Percentiles rank a stretch among this genome's conserved stretches.
These are phyloP conservation scores for Populus tremula DNA, from an alignment of 345 rosid species.

Conservation along the genomic window DNA sequence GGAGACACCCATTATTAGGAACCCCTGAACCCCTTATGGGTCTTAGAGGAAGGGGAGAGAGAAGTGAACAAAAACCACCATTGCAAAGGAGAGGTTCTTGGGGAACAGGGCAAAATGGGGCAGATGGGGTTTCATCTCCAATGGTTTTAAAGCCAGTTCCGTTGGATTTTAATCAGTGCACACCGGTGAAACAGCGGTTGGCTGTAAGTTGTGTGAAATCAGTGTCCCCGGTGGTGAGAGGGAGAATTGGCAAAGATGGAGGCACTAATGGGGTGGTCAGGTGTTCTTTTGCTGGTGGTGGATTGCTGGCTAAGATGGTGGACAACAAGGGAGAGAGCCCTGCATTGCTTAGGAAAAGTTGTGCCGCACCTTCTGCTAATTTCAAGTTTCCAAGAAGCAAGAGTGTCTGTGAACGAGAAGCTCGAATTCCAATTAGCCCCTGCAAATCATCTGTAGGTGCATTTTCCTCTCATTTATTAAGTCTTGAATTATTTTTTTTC, in stretches of 20 bases:
- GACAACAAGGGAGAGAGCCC: constrained; percentile 62
- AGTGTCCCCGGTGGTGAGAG: constrained; percentile 61
- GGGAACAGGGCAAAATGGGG: constrained; percentile 50
- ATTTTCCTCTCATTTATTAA: constrained; percentile 25
- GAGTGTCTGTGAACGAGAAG: constrained; percentile 68
- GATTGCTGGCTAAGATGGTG: constrained; percentile 55
- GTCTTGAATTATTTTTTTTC: background rate
- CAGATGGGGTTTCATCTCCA: constrained; percentile 51
- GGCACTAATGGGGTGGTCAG: constrained; percentile 41
- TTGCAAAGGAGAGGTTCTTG: constrained; percentile 79
- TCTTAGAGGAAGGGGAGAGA: constrained; percentile 50
- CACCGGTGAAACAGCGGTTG: constrained; percentile 60
- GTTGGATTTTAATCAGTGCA: constrained; percentile 80
- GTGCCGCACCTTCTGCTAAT: constrained; percentile 49
- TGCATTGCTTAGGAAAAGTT: constrained; percentile 70
- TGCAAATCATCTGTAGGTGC: constrained; percentile 93
- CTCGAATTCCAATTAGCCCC: constrained; percentile 50
- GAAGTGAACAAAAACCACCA: constrained; percentile 36
- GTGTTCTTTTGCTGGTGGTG: constrained; percentile 70
- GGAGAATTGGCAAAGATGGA: constrained; percentile 41
- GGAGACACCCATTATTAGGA: constrained; percentile 82
- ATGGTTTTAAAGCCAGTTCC: constrained; percentile 71
- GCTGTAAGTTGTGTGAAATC: constrained; percentile 28
- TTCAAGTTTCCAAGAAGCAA: constrained; percentile 74
- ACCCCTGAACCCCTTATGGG: constrained; percentile 88